Percentiles rank a stretch among this genome's conserved stretches.
Evolutionary conservation across 495 filamentous ascomycete genomes (phyloP).

Genomic region (Tuber indicum): DNA sequence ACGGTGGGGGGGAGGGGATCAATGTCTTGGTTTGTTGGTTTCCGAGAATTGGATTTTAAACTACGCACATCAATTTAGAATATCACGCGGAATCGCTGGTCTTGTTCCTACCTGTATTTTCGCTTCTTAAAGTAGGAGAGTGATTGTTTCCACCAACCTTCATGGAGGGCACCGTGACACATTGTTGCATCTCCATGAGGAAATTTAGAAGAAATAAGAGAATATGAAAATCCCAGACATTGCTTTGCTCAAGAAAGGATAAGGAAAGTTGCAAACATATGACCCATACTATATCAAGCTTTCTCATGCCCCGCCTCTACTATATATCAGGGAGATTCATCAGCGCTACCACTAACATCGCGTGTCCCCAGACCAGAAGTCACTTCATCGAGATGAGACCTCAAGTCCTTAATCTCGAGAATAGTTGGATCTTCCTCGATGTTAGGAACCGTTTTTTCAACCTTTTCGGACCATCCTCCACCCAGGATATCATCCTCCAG

Average conservation of each 20-base stretch:
- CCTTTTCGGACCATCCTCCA: slow-evolving; percentile 72
- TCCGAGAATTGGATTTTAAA: not conserved
- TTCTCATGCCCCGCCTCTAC: not conserved
- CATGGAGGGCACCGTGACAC: not conserved
- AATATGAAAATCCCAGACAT: not conserved
- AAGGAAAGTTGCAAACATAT: not conserved
- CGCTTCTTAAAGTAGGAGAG: not conserved
- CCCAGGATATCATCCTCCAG: slow-evolving; percentile 63
- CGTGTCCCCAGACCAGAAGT: not conserved
- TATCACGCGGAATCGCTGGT: not conserved
- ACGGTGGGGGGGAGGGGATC: not conserved
- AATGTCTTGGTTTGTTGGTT: not conserved
- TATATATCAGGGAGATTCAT: not conserved
- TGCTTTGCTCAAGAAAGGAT: not conserved
- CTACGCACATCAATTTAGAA: not conserved
- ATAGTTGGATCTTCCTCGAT: slow-evolving; percentile 64
- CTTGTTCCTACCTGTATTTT: not conserved
- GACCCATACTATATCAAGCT: not conserved
- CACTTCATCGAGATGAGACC: slow-evolving; percentile 49
- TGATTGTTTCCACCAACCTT: not conserved
- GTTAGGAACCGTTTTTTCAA: slow-evolving; percentile 67
- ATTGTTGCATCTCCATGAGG: not conserved
- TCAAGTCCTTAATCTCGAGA: slow-evolving; percentile 63
- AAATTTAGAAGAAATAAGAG: not conserved
- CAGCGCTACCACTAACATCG: not conserved